These are phyloP conservation scores for Piromyces finnis DNA, from an alignment of 192 early-diverging fungal species.

Conservation along the genomic window DNA sequence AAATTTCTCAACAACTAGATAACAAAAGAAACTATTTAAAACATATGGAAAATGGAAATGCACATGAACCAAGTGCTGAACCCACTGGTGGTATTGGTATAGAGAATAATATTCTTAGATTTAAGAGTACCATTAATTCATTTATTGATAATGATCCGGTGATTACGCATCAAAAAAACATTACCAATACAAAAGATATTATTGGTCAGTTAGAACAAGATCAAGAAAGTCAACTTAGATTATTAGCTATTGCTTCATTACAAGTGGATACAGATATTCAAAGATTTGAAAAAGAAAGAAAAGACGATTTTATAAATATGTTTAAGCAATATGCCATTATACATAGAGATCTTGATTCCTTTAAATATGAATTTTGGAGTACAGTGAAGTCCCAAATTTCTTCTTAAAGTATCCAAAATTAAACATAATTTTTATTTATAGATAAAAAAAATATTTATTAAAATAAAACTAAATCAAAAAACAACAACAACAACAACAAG, in stretches of 20 bases:
- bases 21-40: not conserved
- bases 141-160: slow-evolving; percentile 94
- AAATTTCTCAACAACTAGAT: not conserved
- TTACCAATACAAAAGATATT: slow-evolving; percentile 67
- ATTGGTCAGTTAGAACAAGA: slow-evolving; percentile 66
- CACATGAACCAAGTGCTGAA: not conserved
- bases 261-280: not conserved
- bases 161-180: slow-evolving; percentile 67
- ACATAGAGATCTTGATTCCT: not conserved
- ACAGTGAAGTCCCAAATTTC: not conserved
- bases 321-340: not conserved
- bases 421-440: too few species aligned
- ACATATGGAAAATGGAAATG: not conserved
- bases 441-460: too few species aligned
- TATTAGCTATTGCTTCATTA: not conserved
- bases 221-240: slow-evolving; percentile 17
- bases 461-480: too few species aligned
- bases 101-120: not conserved
- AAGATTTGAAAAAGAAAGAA: not conserved
- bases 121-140: slow-evolving; percentile 37
- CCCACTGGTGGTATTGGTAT: not conserved
- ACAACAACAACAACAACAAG: too few species aligned
- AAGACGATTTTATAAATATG: not conserved
- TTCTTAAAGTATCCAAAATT: too few species aligned
- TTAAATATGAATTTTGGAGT: not conserved